Evolutionary conservation across 352 stramenopile species (phyloP).

Genomic region (Phytophthora fragariaefolia): DNA sequence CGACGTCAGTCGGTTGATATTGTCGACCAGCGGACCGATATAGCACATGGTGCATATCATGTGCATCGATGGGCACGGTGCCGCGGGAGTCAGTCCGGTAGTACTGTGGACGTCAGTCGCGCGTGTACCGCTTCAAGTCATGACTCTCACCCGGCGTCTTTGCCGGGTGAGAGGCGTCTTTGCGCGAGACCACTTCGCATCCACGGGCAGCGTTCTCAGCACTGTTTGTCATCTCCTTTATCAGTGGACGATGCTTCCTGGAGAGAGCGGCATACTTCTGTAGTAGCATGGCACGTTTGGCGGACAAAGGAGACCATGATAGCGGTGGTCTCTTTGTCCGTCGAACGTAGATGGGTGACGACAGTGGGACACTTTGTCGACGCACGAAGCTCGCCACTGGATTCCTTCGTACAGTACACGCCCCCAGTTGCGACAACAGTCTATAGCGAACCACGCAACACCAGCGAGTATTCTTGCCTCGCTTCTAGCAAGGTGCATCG

Average conservation of each 20-base stretch:
- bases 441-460: too few species aligned
- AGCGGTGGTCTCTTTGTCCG: not conserved
- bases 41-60: too few species aligned
- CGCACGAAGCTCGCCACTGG: not conserved
- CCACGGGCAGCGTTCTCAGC: not conserved
- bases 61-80: not conserved
- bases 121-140: not conserved
- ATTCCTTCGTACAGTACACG: not conserved
- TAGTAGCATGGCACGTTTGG: too few species aligned
- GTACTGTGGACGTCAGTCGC: not conserved
- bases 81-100: not conserved
- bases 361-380: conserved; percentile 1
- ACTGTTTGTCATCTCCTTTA: not conserved
- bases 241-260: too few species aligned
- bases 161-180: too few species aligned
- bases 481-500: too few species aligned
- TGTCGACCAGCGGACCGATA: not conserved
- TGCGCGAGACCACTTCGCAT: not conserved
- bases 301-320: too few species aligned
- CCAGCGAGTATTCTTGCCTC: too few species aligned
- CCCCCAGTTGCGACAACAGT: not conserved
- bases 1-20: not conserved
- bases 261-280: too few species aligned
- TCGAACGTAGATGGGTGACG: not conserved
- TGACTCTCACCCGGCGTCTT: not conserved